These are phyloP conservation scores for Podaxis mareebaensis DNA, from an alignment of 768 basidiomycete species.

Conservation along the genomic window DNA sequence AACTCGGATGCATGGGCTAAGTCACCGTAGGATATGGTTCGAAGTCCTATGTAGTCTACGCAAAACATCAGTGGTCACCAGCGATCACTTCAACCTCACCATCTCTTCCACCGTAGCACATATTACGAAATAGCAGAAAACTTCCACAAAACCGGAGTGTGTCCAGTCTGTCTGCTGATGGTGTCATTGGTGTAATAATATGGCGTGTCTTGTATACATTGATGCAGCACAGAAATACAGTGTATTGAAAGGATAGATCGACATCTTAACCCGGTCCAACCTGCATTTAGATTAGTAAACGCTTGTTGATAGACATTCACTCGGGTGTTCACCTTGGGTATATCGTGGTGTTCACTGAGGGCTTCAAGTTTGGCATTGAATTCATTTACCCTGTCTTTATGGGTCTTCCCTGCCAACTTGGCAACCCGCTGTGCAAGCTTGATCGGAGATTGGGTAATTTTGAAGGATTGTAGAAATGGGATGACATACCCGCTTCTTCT, in stretches of 20 bases:
- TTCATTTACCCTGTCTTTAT: slow-evolving; percentile 92
- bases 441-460: slow-evolving; percentile 12
- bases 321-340: slow-evolving; percentile 68
- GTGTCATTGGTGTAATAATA: neutral
- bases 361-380: slow-evolving; percentile 86
- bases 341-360: slow-evolving; percentile 92
- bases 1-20: no score
- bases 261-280: slow-evolving; percentile 81
- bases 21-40: no score
- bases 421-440: slow-evolving; percentile 76
- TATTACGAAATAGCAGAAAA: no score
- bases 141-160: no score
- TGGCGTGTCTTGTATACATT: neutral
- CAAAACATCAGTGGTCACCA: no score
- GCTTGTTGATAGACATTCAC: neutral
- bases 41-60: no score
- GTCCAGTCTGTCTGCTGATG: neutral
- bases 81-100: no score
- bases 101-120: no score
- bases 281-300: slow-evolving; percentile 35
- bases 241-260: neutral
- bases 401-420: slow-evolving; percentile 79
- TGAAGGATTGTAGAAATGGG: neutral
- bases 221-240: slow-evolving; percentile 18
- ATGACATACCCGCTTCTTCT: slow-evolving; percentile 69